Base-by-base conservation (phyloP, 257 asterid species). In the Orobanche coerulescens region DNA sequence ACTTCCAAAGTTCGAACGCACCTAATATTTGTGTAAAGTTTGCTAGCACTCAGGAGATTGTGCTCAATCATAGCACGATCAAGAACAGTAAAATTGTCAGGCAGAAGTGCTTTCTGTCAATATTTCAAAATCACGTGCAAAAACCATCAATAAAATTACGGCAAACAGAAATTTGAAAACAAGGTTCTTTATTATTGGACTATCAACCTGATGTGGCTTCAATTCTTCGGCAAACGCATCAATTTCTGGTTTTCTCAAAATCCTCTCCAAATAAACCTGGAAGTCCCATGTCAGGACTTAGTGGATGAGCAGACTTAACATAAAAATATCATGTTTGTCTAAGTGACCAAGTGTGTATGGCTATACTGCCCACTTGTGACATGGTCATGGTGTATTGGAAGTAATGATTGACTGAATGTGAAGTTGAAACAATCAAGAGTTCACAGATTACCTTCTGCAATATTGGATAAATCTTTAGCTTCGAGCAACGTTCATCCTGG, bases 61-160 rank as follows among this genome's bases (percentile, higher is more conserved):
- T 92, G 98, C 76, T 92, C 96, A 70, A 92, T 92, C 96, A 92
- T 92, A 66, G 98, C 96, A 62, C 97, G 95, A 71, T 92, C 98
- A 60, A 92, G 85, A 73, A 92, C 98, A 1, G 98, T 88, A 66
- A 88, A 86, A 72, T 92, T 88, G 79, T 92, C 95, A 0, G 98
- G 93, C 76, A 92, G 64, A 59, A 79, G 72, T 25, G 98, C 96
- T 86, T 88, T 78, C 98, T 88, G 95, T 31, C 36, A 74, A 66
- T n/a, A 59, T 47, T 43, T 16, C 59, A 28, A 54, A 62, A 59
- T 33, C 61, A 67, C 56, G 43, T 30, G 43, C 53, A 47, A 64
- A 43, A 5, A 60, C 22, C 20, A 61, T 24, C 19, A 66, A 40
- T 19, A 43, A 42, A 26, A 13, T 19, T 33, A 36, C 25, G 26